Conservation (phyloP, 345 rosid genomes). For the Eucalyptus curtisii region DNA sequence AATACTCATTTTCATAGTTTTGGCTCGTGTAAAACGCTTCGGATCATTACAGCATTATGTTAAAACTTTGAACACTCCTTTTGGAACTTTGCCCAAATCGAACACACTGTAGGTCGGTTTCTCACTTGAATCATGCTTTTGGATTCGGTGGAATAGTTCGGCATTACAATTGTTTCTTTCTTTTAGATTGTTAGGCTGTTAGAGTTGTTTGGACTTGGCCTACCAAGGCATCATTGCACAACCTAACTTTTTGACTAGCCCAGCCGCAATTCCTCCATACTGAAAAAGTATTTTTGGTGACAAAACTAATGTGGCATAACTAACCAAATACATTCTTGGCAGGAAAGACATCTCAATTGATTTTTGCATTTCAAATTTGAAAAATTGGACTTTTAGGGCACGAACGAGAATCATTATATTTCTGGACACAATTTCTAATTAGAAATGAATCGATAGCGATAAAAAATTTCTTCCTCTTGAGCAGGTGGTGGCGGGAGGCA, state of each 20-base stretch:
- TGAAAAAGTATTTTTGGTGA: not conserved
- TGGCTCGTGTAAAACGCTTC: not conserved
- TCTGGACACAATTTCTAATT: rapidly evolving
- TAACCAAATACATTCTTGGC: not conserved
- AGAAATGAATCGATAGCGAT: rapidly evolving
- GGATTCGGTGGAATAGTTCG: not conserved
- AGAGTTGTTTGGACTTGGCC: not conserved
- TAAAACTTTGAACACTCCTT: not conserved
- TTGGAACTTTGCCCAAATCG: not conserved
- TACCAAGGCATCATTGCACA: not conserved
- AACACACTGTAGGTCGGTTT: not conserved
- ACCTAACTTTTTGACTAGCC: not conserved
- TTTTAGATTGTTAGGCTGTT: not conserved
- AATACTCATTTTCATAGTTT: not conserved
- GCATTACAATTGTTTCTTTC: not conserved
- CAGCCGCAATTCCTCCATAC: not conserved
- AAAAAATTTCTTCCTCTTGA: no score
- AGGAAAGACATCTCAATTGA: not conserved
- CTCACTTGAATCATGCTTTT: not conserved
- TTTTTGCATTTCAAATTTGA: not conserved
- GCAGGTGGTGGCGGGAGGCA: rapidly evolving
- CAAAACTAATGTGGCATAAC: rapidly evolving
- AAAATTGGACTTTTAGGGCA: not conserved
- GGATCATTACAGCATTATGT: not conserved
- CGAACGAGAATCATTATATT: rapidly evolving